Evolutionary conservation across 2,329 filamentous ascomycete genomes (phyloP).

Genomic region (Arthrinium phaeospermum): DNA sequence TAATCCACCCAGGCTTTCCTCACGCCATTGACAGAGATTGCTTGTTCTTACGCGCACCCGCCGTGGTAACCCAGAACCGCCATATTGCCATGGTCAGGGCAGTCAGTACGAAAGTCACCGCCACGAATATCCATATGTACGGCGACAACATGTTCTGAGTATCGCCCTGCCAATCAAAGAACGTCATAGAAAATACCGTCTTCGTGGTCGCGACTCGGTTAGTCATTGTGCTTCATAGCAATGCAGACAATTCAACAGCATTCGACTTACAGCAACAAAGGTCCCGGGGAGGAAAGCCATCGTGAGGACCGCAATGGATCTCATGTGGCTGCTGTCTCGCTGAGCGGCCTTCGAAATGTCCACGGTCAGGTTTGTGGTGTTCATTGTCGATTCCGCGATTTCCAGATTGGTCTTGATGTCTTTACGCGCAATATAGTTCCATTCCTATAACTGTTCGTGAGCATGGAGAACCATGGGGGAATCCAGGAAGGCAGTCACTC

Average conservation of each 20-base stretch:
- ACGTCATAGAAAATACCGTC: not conserved
- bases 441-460: not conserved
- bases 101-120: not conserved
- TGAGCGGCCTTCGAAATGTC: not conserved
- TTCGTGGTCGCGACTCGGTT: not conserved
- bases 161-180: not conserved
- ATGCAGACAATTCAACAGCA: not conserved
- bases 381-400: not conserved
- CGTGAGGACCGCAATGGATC: not conserved
- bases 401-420: not conserved
- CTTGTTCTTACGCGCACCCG: not conserved
- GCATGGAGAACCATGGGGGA: not conserved
- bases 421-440: conserved; percentile 4
- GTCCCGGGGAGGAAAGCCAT: not conserved
- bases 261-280: not conserved
- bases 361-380: not conserved
- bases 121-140: conserved; percentile 9
- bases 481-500: not conserved
- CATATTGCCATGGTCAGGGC: conserved; percentile 2
- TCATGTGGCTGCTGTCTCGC: conserved; percentile 1
- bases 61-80: not conserved
- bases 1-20: not conserved
- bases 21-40: not conserved
- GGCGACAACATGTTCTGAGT: not conserved
- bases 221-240: not conserved